Conservation (phyloP, 2,329 filamentous ascomycete genomes). For the Fusarium pseudonygamai region DNA sequence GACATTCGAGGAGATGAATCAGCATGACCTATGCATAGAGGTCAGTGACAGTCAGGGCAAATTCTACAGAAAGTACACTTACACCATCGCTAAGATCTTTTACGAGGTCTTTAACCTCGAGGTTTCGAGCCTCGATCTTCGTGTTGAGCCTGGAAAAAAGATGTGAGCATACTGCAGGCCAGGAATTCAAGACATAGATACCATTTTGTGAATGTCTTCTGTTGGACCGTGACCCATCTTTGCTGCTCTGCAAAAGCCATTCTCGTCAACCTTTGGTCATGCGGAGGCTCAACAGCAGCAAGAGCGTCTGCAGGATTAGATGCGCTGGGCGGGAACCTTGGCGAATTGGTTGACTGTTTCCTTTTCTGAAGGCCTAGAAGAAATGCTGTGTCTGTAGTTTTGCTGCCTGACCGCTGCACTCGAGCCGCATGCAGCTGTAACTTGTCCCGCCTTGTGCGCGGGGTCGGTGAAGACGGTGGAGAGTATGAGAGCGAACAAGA, state of each 20-base stretch:
- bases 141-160: conserved; percentile 81
- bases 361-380: conserved; percentile 34
- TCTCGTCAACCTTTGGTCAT: conserved; percentile 62
- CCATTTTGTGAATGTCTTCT: conserved; percentile 99
- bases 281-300: conserved; percentile 57
- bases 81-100: conserved; percentile 93
- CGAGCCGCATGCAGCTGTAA: conserved; percentile 61
- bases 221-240: conserved; percentile 82
- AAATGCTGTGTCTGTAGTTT: conserved; percentile 40
- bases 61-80: conserved; percentile 53
- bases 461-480: conserved; percentile 43
- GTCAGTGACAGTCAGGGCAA: not conserved
- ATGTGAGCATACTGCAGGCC: not conserved
- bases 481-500: conserved; percentile 35
- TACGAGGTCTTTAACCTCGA: conserved; percentile 88
- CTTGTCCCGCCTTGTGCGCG: conserved; percentile 56
- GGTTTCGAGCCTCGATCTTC: conserved; percentile 81
- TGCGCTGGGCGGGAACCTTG: conserved; percentile 47
- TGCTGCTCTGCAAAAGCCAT: conserved; percentile 74
- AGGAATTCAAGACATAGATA: conserved; percentile 29
- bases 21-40: conserved; percentile 76
- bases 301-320: conserved; percentile 54
- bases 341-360: conserved; percentile 36
- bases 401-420: conserved; percentile 55
- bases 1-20: conserved; percentile 96